Evolutionary conservation across 2,329 filamentous ascomycete genomes (phyloP), one percentile per base, ranked within the genome.

Genomic region (Penicillium italicum): DNA sequence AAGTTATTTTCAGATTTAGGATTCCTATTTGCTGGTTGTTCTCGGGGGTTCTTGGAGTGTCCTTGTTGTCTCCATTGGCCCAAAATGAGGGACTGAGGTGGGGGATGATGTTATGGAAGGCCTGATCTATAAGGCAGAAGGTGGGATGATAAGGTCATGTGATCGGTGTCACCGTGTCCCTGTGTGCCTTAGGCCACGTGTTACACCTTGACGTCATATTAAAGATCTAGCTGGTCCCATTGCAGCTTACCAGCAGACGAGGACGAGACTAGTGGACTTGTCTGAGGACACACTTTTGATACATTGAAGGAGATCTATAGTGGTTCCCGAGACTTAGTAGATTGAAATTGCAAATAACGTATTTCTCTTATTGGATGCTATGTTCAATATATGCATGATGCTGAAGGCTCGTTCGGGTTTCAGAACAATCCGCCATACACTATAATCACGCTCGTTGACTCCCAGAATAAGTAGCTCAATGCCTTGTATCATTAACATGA

Each of bases 401-500:
- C 5, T 20, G n/a, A 30, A 28, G 11, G 6, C n/a, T 22, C n/a
- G n/a, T n/a, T n/a, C n/a, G n/a, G n/a, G n/a, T n/a, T n/a, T n/a
- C n/a, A n/a, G n/a, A n/a, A n/a, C n/a, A n/a, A n/a, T n/a, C n/a
- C n/a, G n/a, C n/a, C n/a, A n/a, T n/a, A n/a, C n/a, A n/a, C n/a
- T n/a, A n/a, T n/a, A n/a, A n/a, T n/a, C n/a, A 14, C 14, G 5
- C 11, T 28, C 5, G 6, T 6, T 33, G 3, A 36, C 16, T 8
- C 10, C 40, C 18, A 2, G 5, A 33, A 22, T 24, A 34, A 34
- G 5, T 12, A 49, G 14, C 2, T 40, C 40, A 66, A 57, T 62
- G 59, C 11, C 62, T 59, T 12, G 64, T 66, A 45, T 66, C 64
- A 45, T 66, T 66, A 3, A 66, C 60, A 56, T 66, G 64, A 9